Evolutionary conservation across 2,329 filamentous ascomycete genomes (phyloP), one percentile per base, ranked within the genome.

Genomic region (Cadophora luteo-olivacea): DNA sequence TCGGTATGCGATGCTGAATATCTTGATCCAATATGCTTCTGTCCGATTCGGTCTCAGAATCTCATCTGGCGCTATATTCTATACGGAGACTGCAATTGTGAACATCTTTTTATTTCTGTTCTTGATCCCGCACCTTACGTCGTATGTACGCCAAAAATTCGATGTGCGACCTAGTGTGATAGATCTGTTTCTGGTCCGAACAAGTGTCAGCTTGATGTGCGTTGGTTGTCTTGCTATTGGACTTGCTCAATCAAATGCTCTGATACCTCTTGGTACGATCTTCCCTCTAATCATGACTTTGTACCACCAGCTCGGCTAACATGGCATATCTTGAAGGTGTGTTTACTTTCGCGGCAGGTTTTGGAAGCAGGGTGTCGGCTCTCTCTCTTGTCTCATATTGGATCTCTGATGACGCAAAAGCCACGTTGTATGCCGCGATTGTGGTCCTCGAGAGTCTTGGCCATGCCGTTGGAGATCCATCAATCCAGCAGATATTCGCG

Each of bases 21-120:
- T 77, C 11, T 61, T 78, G 2, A 77, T 78, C 11, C 76, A 78
- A 66, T 78, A 78, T 48, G 75, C 75, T 0, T 75, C 74, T 2
- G 62, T 77, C n/a, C 75, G 73, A 19, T 78, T 78, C 45, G 57
- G 64, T 3, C 52, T 73, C 6, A 73, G 70, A 29, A 74, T 78
- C 22, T 77, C 76, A 0, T 72, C 70, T 1, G 76, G 76, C 0
- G 75, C 76, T 9, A 74, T 66, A 1, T 78, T 76, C 64, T 78
- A 77, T 45, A 76, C 76, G 1, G 74, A 77, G 54, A 77, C 76
- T 1, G 76, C 76, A 7, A 48, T 74, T 2, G 70, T 77, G 19
- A 77, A 76, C 55, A 76, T 77, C 4, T 36, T 76, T 32, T 60
- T 77, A 5, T 78, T 77, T 55, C 48, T 76, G 14, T 74, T 78